Base-by-base conservation (phyloP, 192 early-diverging fungal genomes). In the Gamsiella multidivaricata region DNA sequence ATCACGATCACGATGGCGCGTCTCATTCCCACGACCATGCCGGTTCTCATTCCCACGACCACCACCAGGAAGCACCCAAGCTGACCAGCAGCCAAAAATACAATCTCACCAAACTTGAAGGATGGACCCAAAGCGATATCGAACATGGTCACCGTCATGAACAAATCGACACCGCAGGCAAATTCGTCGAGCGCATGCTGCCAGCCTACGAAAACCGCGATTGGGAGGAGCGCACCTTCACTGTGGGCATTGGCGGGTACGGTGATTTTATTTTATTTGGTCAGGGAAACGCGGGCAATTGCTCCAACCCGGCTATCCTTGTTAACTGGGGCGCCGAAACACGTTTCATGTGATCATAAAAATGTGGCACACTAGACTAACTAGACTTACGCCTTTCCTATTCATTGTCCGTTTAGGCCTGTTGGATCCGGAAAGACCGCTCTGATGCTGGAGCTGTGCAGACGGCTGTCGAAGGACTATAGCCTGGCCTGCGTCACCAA, bases 391-490 rank as follows among this genome's bases (percentile, higher is more conserved):
- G 17, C 18, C 22, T 58, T 29, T 17, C 31, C 14, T 10, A 36
- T 67, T 49, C 20, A n/a, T 33, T 47, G 34, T 28, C 15, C 28
- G 55, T 22, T 28, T 80, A 92, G 93, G 18, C 96, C 96, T 34
- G 96, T 98, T 14, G 96, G 96, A 43, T 94, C 93, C 20, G 96
- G 96, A 71, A 98, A 98, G 82, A 97, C 95, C 4, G 94, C 95
- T 3, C 82, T 96, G 65, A 91, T 98, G 94, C 85, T 96, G 41
- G 93, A 92, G 46, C 88, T 98, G 22, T 98, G 97, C 82, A 91
- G 86, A 28, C 80, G 83, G 20, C 86, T 98, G 33, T 90, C 93
- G 64, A 91, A 94, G 39, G 81, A 83, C 55, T 94, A 90, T 85
- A 91, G 90, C 62, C 85, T 98, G 55, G 95, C 91, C 25, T 93